These are phyloP conservation scores for Pseudomonodictys pantanalensis DNA, from an alignment of 495 filamentous ascomycete species.

Conservation along the genomic window DNA sequence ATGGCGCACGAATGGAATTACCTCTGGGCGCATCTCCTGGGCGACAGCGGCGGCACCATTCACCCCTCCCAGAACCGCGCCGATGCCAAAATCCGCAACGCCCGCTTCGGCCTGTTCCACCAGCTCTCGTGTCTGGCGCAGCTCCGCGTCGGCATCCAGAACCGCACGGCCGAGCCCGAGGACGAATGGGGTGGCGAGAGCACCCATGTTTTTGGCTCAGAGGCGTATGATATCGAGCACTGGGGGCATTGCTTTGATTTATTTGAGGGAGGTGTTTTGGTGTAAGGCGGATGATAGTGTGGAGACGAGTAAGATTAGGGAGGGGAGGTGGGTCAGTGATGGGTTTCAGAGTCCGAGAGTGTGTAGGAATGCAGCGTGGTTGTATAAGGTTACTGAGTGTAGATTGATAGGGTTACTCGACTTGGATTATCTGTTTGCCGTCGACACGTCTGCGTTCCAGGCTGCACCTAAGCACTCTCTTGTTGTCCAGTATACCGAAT, in stretches of 20 bases:
- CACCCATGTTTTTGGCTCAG: background rate
- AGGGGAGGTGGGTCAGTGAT: background rate
- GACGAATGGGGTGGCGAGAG: background rate
- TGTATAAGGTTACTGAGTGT: conserved; percentile 18
- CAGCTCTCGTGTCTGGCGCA: conserved; percentile 7
- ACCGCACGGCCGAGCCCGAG: background rate
- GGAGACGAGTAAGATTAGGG: conserved; percentile 5
- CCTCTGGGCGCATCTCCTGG: conserved; percentile 5
- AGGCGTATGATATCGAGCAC: background rate
- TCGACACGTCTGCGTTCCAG: conserved; percentile 22
- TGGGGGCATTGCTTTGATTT: conserved; percentile 24
- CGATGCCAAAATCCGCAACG: conserved; percentile 1
- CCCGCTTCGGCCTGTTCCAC: conserved; percentile 14
- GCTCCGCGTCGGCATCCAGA: conserved; percentile 3
- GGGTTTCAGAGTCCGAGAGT: conserved; percentile 3
- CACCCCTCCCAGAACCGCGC: background rate
- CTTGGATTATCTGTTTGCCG: background rate
- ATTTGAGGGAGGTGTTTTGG: conserved; percentile 3
- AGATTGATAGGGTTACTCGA: background rate
- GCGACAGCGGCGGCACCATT: background rate
- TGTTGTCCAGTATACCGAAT: conserved; percentile 3
- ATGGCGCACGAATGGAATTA: background rate
- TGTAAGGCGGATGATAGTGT: conserved; percentile 18
- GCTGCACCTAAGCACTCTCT: conserved; percentile 26
- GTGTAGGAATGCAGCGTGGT: conserved; percentile 19